Base-by-base conservation (phyloP, 2,329 filamentous ascomycete species). In the Periconia sp. region DNA sequence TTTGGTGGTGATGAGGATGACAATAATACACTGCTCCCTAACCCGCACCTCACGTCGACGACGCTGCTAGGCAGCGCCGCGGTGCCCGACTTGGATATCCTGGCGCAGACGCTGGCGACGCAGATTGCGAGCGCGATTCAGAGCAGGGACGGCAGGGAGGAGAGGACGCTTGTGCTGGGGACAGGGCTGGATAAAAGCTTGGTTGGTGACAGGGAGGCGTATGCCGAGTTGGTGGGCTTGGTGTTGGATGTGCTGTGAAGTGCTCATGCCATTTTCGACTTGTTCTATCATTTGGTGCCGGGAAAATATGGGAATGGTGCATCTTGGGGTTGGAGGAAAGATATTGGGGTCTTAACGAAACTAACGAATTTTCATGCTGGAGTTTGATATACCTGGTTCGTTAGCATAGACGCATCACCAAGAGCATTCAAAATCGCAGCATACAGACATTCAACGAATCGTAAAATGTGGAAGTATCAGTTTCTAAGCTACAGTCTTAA, bases 61-160 rank as follows among this genome's bases (percentile, higher is more conserved):
- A 96, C 92, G 0, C 78, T 99, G 2, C 81, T 99, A 0, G 94
- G 94, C 2, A 92, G 89, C 10, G 33, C 33, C 33, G 91, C 92
- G 44, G 86, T 88, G 31, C 82, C 88, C 49, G 86, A 90, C 45
- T 83, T 92, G 42, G 92, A 97, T 68, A 90, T 89, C 0, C 74
- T 95, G 6, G 93, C 91, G 1, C 92, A 97, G 72, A 84, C 97
- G 1, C 88, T 95, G 66, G 92, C 92, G 2, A 90, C 90, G 42
- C 93, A 97, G 66, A 88, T 97, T 60, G 94, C 89, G 6, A 95
- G 87, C 66, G 84, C 88, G 40, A 83, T 99, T 54, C 81, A 87
- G 17, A 84, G 88, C 55, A 86, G 86, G 58, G 82, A 89, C 49
- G 86, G 91, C 6, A 76, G 79, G 43, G 85, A 88, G 69, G 79